Base-by-base conservation (phyloP, 2,329 filamentous ascomycete species). In the Apiospora phragmitis region DNA sequence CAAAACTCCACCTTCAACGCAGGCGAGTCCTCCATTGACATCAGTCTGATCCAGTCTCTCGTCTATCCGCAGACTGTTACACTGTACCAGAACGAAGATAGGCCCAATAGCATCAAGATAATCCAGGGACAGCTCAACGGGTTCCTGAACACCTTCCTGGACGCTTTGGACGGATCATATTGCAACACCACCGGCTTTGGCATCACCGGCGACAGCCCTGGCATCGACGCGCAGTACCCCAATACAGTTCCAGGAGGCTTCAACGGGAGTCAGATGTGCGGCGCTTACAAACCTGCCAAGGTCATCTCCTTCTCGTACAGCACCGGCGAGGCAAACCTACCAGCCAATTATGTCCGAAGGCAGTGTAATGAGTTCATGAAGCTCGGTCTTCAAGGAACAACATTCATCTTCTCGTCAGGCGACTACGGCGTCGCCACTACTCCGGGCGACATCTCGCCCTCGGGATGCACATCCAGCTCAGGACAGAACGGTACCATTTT, bases 221-320 rank as follows among this genome's bases (percentile, higher is more conserved):
- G 74, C 7, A 76, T 86, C 24, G 85, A 87, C 70, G 82, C 84
- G 1, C 76, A 77, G 4, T 86, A 87, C 71, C 85, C 84, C 0
- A 81, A 86, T 71, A 76, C 79, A 0, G 74, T 76, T 9, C 5
- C 51, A 7, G 83, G 80, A 18, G 85, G 84, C 24, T 86, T 85
- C 76, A 82, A 83, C 69, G 83, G 12, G 71, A 76, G 71, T 68
- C 51, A 59, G n/a, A 68, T 68, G 69, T 71, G 41, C 67, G 68
- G 55, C 49, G 67, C 21, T 16, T 72, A n/a, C 77, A 83, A 84
- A 73, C 83, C 84, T 5, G 83, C 85, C 2, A 85, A 87, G 70
- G 85, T 87, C n/a, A 81, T 85, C 66, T 83, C 80, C 8, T 83
- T 87, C 41, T 85, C 83, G 0, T 85, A 86, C 71, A 85, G 85